Percentiles rank a stretch among this genome's conserved stretches.
These are phyloP conservation scores for Amaranthus hypochondriacus DNA, from an alignment of 148 eudicot genomes.

Conservation along the genomic window DNA sequence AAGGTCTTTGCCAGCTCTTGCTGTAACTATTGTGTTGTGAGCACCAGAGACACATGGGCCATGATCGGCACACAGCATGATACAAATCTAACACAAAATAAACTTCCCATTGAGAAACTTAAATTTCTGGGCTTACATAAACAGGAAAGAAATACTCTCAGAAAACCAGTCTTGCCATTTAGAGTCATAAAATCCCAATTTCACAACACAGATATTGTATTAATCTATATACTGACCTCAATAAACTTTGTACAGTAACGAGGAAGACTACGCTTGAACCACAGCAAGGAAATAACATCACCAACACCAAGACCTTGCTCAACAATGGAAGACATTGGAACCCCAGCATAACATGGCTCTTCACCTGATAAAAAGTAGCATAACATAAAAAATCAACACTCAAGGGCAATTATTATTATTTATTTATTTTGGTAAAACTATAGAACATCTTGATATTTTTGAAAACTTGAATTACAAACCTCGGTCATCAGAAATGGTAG, in stretches of 20 bases:
- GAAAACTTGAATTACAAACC: constrained; percentile 35
- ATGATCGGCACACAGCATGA: constrained; percentile 97
- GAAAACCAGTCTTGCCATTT: neutral
- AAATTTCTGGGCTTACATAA: neutral
- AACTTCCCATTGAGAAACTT: neutral
- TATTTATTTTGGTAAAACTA: neutral
- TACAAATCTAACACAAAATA: constrained; percentile 56
- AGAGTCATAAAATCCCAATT: neutral
- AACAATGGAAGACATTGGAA: constrained; percentile 91
- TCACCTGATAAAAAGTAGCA: constrained; percentile 54
- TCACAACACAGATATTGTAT: neutral
- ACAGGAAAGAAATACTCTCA: no score
- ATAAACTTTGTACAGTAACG: constrained; percentile 92
- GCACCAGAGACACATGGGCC: constrained; percentile 99
- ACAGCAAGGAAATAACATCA: constrained; percentile 90
- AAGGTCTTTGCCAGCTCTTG: constrained; percentile 98
- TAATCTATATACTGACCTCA: constrained; percentile 48
- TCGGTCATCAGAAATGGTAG: constrained; percentile 96
- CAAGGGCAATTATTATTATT: neutral
- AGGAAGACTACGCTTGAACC: constrained; percentile 99
- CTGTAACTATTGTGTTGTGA: constrained; percentile 95
- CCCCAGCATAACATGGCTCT: constrained; percentile 95
- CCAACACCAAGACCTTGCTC: constrained; percentile 96
- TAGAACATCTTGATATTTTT: neutral
- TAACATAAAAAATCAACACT: neutral